Evolutionary conservation across 108 stramenopile genomes (phyloP).

Genomic region (Schizochytrium sp.): DNA sequence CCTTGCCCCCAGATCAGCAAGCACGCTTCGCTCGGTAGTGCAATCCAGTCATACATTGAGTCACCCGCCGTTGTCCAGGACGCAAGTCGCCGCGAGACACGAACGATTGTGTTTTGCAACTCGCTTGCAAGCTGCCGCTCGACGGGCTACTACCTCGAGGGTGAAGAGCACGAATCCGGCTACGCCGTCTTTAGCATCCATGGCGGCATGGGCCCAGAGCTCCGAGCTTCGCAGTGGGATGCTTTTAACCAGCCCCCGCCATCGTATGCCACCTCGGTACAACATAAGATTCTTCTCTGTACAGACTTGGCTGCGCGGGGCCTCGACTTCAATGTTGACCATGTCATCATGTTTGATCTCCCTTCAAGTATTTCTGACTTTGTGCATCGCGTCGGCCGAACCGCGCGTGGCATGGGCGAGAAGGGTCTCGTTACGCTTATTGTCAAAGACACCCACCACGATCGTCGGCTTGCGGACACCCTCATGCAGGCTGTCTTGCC

Average conservation of each 20-base stretch:
- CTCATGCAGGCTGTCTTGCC: background rate
- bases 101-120: conserved; percentile 10
- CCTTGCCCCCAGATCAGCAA: background rate
- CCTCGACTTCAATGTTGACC: conserved; percentile 9
- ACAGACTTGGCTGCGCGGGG: background rate
- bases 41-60: background rate
- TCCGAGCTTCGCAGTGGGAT: background rate
- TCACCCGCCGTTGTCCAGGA: background rate
- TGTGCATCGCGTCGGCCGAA: background rate
- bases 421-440: background rate
- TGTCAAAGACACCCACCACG: background rate
- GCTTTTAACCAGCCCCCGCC: background rate
- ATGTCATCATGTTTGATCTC: conserved; percentile 12
- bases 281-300: background rate
- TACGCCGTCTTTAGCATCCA: background rate
- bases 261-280: background rate
- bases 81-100: background rate
- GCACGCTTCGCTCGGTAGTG: background rate
- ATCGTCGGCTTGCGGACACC: background rate
- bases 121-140: background rate
- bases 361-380: background rate
- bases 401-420: background rate
- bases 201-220: background rate
- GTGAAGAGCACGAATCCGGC: background rate
- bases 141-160: background rate